Conservation (phyloP, 192 early-diverging fungal genomes). For the Backusella tuberculispora region DNA sequence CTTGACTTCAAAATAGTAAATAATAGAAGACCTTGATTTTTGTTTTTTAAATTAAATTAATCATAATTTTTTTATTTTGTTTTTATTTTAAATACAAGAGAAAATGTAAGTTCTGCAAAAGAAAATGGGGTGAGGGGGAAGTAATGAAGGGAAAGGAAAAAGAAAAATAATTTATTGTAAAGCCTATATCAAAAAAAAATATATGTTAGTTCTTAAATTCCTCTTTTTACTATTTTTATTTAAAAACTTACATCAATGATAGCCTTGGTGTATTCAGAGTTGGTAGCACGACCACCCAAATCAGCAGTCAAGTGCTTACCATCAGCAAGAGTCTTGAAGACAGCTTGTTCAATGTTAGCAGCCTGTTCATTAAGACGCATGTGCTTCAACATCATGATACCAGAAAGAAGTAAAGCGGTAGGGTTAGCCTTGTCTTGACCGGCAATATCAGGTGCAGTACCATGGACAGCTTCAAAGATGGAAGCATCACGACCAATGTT, state of each 20-base stretch:
- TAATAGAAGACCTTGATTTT: too few relatives aligned
- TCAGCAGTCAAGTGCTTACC: constrained; percentile 87
- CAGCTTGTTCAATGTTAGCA: constrained; percentile 85
- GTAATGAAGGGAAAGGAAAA: not conserved
- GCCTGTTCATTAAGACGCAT: constrained; percentile 84
- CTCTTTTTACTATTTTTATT: too few relatives aligned
- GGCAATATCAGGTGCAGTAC: constrained; percentile 97
- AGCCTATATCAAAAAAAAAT: not conserved
- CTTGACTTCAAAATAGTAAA: too few relatives aligned
- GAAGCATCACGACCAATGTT: constrained; percentile 98
- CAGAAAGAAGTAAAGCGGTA: constrained; percentile 90
- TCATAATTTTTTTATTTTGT: too few relatives aligned
- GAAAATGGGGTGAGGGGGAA: not conserved
- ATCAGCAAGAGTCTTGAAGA: constrained; percentile 90
- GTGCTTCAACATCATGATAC: constrained; percentile 97
- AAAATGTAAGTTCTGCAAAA: not conserved
- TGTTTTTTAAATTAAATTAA: too few relatives aligned
- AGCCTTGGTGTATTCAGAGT: constrained; percentile 83
- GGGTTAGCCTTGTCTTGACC: constrained; percentile 86
- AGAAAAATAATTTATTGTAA: not conserved
- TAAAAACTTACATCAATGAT: constrained; percentile 59
- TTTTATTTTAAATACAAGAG: constrained; percentile 15
- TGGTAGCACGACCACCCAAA: constrained; percentile 84
- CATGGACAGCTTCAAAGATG: constrained; percentile 95
- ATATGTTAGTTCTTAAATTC: not conserved